Evolutionary conservation across 768 basidiomycete species (phyloP), one percentile per base, ranked within the genome.

Genomic region (Amanita muscaria): DNA sequence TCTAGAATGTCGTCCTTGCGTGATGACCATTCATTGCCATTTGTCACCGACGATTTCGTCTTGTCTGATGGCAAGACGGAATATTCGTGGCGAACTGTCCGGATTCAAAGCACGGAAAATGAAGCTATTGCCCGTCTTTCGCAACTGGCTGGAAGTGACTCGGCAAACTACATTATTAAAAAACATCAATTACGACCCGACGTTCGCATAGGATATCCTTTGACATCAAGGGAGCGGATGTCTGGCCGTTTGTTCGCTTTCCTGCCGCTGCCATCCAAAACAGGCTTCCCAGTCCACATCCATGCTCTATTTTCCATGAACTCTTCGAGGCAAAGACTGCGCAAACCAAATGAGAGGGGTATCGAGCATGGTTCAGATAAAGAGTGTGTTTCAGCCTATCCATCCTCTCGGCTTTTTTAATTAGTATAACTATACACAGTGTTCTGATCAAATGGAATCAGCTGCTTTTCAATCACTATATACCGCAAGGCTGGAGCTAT

Each of bases 221-320:
- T n/a, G n/a, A n/a, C n/a, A n/a, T 21, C 22, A 15, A 47, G 0
- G 4, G 39, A 3, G 15, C 36, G 11, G 24, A 48, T 33, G 1
- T 41, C 47, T n/a, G 74, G 74, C 1, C 60, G 69, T 3, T 56
- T 77, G 10, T 77, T 74, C 53, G 73, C 73, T 0, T 70, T 61
- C 35, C 64, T 76, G 5, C 74, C 73, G 0, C 56, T 77, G 0
- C 74, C 76, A 0, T 55, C 76, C 18, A 47, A 50, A 1, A 75
- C 74, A 0, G 60, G 62, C 4, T 73, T 73, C 42, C 66, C 68
- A 0, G 58, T 62, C 4, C 74, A 76, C 46, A 48, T 75, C 2
- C 72, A 77, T 48, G 70, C 61, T 0, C 46, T 69, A 2, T 74
- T 77, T 47, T 68, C 74, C 0, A 53, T 77, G 11, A 70, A 70